Percentiles rank a stretch among this genome's conserved stretches.
Conservation (phyloP, 352 stramenopile species). For the Phytophthora pistaciae region DNA sequence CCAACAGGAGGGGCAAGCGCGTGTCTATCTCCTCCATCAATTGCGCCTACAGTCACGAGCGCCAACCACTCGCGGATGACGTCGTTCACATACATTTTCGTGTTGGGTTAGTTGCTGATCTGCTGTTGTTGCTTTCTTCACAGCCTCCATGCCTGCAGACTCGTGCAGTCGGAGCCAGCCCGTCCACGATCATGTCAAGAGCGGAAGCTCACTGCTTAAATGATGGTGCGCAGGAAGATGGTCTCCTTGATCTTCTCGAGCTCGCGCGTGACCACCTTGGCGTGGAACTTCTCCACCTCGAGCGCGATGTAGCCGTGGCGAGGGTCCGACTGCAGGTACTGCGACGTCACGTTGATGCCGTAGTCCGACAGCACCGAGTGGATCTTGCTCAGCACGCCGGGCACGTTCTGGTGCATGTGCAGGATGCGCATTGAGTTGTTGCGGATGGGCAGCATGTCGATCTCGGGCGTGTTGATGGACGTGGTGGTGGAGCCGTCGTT, state of each 20-base stretch:
- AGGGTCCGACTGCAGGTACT: constrained; percentile 87
- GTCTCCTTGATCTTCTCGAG: constrained; percentile 89
- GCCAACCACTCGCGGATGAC: constrained; percentile 16
- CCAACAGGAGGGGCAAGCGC: constrained; percentile 17
- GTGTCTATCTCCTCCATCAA: constrained; percentile 15
- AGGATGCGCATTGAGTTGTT: constrained; percentile 86
- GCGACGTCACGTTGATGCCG: constrained; percentile 87
- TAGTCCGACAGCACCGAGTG: constrained; percentile 86
- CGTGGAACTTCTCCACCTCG: constrained; percentile 85
- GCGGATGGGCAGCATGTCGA: constrained; percentile 81
- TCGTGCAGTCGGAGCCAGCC: constrained; percentile 12
- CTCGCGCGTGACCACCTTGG: constrained; percentile 82
- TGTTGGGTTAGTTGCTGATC: constrained; percentile 36
- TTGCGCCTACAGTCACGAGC: constrained; percentile 29
- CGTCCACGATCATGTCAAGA: constrained; percentile 29
- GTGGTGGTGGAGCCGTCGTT: constrained; percentile 85
- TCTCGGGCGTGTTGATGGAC: constrained; percentile 82
- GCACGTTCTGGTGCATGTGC: constrained; percentile 90
- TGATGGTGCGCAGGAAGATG: constrained; percentile 81
- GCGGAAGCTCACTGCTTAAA: constrained; percentile 48
- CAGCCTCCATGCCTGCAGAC: constrained; percentile 9
- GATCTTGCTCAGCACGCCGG: constrained; percentile 88
- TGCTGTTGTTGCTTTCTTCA: constrained; percentile 13
- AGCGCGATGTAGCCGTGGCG: constrained; percentile 86
- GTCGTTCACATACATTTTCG: constrained; percentile 37